phyloP scores from a whole-genome alignment of 2,329 filamentous ascomycete genomes.

The Colletotrichum sp. region DNA sequence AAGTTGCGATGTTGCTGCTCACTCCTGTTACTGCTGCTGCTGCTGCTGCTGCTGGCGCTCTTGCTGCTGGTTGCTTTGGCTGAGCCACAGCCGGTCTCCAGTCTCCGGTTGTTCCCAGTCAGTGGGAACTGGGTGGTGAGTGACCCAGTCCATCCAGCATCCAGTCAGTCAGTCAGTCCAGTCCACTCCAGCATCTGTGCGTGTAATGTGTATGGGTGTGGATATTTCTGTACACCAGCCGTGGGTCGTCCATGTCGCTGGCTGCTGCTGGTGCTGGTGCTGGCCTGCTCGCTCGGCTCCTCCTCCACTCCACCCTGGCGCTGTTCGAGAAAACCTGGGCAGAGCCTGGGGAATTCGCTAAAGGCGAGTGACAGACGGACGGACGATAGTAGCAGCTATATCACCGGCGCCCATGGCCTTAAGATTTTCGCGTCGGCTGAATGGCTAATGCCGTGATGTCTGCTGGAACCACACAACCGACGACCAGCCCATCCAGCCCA shows the following conservation, averaged over 20 bases:
- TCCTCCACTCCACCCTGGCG: conserved; percentile 21
- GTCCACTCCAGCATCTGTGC: conserved; percentile 14
- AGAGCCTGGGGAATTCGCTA: conserved; percentile 23
- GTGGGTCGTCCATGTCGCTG: neutral
- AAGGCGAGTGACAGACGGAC: conserved; percentile 36
- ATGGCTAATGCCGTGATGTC: conserved; percentile 50
- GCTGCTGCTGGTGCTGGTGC: too few species aligned
- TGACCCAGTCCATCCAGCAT: neutral
- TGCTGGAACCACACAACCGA: conserved; percentile 31
- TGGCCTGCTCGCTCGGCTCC: neutral
- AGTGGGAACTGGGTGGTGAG: neutral
- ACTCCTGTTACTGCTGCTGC: neutral
- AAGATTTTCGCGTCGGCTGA: conserved; percentile 48
- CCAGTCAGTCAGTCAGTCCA: neutral
- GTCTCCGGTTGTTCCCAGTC: neutral
- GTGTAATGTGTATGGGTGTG: conserved; percentile 12
- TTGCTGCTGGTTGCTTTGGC: neutral
- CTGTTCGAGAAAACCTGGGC: conserved; percentile 15
- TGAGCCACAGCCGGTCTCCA: neutral
- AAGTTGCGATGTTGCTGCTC: neutral
- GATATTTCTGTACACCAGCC: conserved; percentile 11
- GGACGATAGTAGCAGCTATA: conserved; percentile 33
- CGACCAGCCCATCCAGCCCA: conserved; percentile 31
- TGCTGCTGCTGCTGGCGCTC: neutral
- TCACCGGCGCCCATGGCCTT: conserved; percentile 39